These are phyloP conservation scores for Tardiomyces depauwii DNA, from an alignment of 1,139 yeast genomes.

Conservation along the genomic window DNA sequence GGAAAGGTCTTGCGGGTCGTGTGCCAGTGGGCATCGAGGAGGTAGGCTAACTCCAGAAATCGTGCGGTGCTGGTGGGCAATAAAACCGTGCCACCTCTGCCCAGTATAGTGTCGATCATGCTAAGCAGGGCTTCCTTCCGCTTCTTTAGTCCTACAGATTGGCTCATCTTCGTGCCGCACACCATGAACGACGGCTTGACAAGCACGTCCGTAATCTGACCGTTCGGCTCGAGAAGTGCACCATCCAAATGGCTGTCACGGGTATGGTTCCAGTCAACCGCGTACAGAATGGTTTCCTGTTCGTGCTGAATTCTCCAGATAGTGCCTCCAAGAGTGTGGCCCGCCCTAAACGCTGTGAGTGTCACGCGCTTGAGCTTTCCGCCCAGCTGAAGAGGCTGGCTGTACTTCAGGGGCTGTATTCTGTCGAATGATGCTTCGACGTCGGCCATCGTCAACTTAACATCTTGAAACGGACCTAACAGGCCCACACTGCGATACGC, in stretches of 20 bases:
- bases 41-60: constrained; percentile 64
- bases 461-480: constrained; percentile 56
- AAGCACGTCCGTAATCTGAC: constrained; percentile 51
- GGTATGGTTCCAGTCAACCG: constrained; percentile 94
- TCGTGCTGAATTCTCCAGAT: constrained; percentile 71
- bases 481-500: constrained; percentile 61
- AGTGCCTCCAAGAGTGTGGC: constrained; percentile 89
- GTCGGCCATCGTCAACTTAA: constrained; percentile 57
- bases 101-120: constrained; percentile 54
- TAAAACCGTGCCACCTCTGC: constrained; percentile 64
- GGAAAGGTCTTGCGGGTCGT: constrained; percentile 48
- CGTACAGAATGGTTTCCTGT: constrained; percentile 71
- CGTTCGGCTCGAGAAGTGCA: constrained; percentile 44
- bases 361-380: constrained; percentile 50
- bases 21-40: constrained; percentile 51
- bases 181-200: constrained; percentile 77
- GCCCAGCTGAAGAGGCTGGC: constrained; percentile 45
- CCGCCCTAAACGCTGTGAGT: constrained; percentile 81
- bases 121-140: constrained; percentile 49
- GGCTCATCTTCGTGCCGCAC: constrained; percentile 62
- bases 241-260: constrained; percentile 79
- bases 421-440: constrained; percentile 72
- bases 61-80: constrained; percentile 81
- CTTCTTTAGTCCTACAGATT: constrained; percentile 46
- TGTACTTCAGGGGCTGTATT: constrained; percentile 58